phyloP scores from a whole-genome alignment of 2,329 filamentous ascomycete species.

The Trichoderma hamatum region DNA sequence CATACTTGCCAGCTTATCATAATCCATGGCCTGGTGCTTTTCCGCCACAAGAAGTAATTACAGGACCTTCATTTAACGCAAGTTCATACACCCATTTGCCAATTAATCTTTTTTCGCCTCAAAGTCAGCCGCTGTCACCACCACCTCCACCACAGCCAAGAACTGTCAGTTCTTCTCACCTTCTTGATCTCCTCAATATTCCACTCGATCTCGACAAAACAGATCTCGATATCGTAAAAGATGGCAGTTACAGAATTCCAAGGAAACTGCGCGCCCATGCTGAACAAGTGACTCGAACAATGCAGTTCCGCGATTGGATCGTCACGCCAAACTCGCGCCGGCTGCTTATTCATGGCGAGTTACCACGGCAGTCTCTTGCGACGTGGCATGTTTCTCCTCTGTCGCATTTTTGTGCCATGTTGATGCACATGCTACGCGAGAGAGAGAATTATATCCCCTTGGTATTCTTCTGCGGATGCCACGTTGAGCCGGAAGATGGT shows the following conservation, averaged over 20 bases:
- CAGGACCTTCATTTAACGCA: neutral
- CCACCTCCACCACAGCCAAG: neutral
- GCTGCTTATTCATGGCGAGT: neutral
- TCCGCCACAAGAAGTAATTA: neutral
- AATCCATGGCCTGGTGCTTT: neutral
- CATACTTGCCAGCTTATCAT: neutral
- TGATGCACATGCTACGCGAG: slow-evolving; percentile 2
- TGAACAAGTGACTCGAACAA: slow-evolving; percentile 7
- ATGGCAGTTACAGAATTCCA: neutral
- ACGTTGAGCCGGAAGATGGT: slow-evolving; percentile 10
- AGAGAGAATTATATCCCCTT: neutral
- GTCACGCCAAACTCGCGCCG: neutral
- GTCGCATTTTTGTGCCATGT: neutral
- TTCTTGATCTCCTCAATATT: neutral
- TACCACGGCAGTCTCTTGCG: neutral
- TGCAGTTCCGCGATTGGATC: slow-evolving; percentile 11
- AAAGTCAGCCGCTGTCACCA: neutral
- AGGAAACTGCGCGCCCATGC: neutral
- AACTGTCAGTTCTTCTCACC: neutral
- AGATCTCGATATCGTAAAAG: neutral
- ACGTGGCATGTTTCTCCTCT: neutral
- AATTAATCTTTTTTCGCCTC: neutral
- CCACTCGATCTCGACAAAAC: neutral
- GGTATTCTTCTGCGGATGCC: slow-evolving; percentile 15
- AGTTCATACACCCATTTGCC: neutral